Base-by-base conservation (phyloP, 139 green algal genomes). In the Klebsormidium nitens region DNA sequence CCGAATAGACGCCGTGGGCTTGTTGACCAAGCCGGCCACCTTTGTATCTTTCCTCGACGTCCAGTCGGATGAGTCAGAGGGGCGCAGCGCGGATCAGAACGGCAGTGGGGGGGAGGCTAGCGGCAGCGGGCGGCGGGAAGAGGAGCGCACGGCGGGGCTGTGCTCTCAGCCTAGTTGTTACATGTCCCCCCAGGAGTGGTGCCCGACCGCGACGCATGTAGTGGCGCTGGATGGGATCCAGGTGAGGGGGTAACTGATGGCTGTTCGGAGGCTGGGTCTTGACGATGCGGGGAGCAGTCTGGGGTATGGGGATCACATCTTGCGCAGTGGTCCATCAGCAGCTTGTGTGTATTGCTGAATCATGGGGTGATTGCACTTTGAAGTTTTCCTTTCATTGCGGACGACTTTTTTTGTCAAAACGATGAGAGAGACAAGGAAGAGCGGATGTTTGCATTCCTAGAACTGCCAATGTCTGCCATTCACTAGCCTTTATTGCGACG, bases 151-250 rank as follows among this genome's bases (percentile, higher is more conserved):
- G 42, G 42, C 42, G 42, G 42, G 8, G 42, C n/a, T 50, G 42
- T 8, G 42, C 42, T 26, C 14, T 8, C 42, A 50, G 42, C 42
- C 8, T 14, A 50, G 42, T 50, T 8, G 42, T 26, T 14, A 8
- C 11, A 14, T 14, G 14, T 8, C 8, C 42, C 42, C 14, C 11
- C 14, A 26, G 42, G 42, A 50, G 42, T 77, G 70, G 70, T 47
- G 70, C 50, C 38, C 0, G 19, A 34, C 1, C 36, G 23, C 34
- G 8, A 67, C 35, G 2, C 70, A 32, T 29, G 42, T 77, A n/a
- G 63, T 77, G 26, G 70, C 67, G 31, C 52, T 77, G 31, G 70
- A 77, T 19, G 64, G 70, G 6, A 37, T 77, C 0, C 67, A 75
- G 67, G 67, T 75, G 23, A 23, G 14, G 44, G 52, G 52, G 28